phyloP scores from a whole-genome alignment of 345 rosid genomes.

The Eucalyptus virginea region DNA sequence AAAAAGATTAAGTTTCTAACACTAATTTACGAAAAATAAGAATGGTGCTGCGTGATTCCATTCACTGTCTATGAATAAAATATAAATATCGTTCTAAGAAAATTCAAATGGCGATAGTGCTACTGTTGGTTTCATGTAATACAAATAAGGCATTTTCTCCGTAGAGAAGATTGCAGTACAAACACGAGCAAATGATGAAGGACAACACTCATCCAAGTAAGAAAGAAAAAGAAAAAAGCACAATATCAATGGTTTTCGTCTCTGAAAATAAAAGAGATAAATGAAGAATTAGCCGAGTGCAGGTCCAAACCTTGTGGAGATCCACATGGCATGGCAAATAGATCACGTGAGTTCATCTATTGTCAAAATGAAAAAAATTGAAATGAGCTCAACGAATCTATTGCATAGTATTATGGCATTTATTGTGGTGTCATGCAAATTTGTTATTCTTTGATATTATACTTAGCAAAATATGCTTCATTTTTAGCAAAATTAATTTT shows the following conservation, averaged over 20 bases:
- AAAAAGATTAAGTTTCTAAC: neutral
- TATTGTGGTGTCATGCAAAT: neutral
- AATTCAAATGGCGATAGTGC: neutral
- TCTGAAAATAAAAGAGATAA: neutral
- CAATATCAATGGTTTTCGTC: neutral
- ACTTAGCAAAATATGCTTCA: neutral
- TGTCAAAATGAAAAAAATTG: neutral
- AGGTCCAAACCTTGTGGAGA: neutral
- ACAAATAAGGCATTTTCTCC: neutral
- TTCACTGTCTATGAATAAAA: accelerated
- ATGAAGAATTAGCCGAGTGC: neutral
- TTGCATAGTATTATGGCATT: neutral
- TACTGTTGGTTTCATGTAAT: neutral
- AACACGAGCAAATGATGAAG: neutral
- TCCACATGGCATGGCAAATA: neutral
- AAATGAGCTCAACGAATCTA: neutral
- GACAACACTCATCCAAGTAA: accelerated
- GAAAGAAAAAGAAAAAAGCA: neutral
- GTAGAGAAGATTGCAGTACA: neutral
- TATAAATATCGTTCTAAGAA: neutral
- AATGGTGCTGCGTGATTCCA: neutral
- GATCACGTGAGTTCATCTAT: neutral
- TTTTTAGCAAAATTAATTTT: neutral
- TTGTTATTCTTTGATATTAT: neutral
- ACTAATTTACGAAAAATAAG: neutral